Conservation (phyloP, 2,329 filamentous ascomycete species). For the Claviceps purpurea region DNA sequence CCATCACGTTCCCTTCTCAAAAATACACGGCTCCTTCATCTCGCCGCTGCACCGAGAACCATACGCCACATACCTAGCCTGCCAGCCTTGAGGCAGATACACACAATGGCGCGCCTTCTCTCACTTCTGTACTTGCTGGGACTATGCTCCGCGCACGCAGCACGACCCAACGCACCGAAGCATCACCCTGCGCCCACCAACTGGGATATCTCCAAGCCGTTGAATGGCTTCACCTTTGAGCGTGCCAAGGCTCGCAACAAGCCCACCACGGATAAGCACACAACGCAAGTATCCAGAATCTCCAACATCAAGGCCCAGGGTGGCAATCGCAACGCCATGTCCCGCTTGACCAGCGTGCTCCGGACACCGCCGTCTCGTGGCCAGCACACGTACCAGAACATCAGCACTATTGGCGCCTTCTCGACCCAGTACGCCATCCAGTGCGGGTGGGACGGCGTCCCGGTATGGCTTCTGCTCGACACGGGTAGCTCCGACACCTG, state of each 20-base stretch:
- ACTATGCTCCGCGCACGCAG: conserved; percentile 1
- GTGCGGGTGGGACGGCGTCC: conserved; percentile 25
- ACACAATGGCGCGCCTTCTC: background rate
- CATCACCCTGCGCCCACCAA: conserved; percentile 1
- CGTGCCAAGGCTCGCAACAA: conserved; percentile 16
- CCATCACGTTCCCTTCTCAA: background rate
- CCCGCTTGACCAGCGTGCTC: conserved; percentile 15
- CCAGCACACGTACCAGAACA: conserved; percentile 21
- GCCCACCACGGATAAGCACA: conserved; percentile 16
- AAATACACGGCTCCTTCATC: too few species aligned
- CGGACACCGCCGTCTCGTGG: conserved; percentile 8
- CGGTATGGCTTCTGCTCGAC: conserved; percentile 31
- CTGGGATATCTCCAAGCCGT: conserved; percentile 21
- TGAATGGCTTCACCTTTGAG: conserved; percentile 26
- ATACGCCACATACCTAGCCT: too few species aligned
- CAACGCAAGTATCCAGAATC: conserved; percentile 20
- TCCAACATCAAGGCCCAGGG: conserved; percentile 14
- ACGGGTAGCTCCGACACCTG: conserved; percentile 41
- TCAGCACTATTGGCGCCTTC: conserved; percentile 22
- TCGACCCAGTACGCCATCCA: conserved; percentile 30
- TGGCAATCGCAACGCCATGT: conserved; percentile 15
- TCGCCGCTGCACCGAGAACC: too few species aligned
- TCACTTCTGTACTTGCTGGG: conserved; percentile 5
- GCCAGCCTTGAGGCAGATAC: background rate
- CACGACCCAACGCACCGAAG: background rate